Conservation (phyloP, 2,329 filamentous ascomycete species). For the Beauveria bassiana region DNA sequence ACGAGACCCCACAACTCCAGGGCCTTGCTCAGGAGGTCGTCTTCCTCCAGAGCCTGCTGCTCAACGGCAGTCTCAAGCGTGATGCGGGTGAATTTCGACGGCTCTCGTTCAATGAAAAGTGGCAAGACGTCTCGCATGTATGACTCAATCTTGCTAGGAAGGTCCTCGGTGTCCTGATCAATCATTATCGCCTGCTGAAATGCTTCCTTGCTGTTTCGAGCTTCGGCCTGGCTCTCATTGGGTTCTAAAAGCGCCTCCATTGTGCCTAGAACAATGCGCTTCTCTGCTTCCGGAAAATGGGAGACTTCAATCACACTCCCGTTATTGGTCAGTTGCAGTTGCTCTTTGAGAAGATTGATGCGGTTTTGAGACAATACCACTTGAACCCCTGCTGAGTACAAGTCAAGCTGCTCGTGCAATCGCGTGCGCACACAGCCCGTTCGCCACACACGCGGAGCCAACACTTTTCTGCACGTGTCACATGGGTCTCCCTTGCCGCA, state of each 20-base stretch:
- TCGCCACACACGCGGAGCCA: constrained; percentile 58
- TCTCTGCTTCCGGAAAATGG: constrained; percentile 47
- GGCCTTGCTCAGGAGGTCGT: constrained; percentile 48
- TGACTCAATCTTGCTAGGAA: constrained; percentile 49
- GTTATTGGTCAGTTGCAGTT: constrained; percentile 40
- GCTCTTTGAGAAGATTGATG: constrained; percentile 46
- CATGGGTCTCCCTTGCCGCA: constrained; percentile 58
- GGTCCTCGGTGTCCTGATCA: constrained; percentile 53
- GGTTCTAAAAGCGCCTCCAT: constrained; percentile 27
- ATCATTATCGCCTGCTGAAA: constrained; percentile 44
- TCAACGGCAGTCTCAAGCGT: constrained; percentile 48
- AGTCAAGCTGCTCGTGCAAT: constrained; percentile 52
- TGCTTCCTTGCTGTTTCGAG: constrained; percentile 26
- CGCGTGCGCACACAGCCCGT: constrained; percentile 56
- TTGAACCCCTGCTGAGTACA: constrained; percentile 58
- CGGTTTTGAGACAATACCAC: constrained; percentile 53
- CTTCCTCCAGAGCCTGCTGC: constrained; percentile 38
- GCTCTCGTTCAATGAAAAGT: constrained; percentile 51
- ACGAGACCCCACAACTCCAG: constrained; percentile 59
- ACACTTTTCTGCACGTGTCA: constrained; percentile 54
- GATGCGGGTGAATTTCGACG: constrained; percentile 51
- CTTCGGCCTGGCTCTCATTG: constrained; percentile 26
- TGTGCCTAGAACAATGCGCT: constrained; percentile 33
- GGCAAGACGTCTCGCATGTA: constrained; percentile 53
- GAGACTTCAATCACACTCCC: constrained; percentile 48